phyloP scores from a whole-genome alignment of 371 early-diverging fungal genomes.

The Mucor irregularis region DNA sequence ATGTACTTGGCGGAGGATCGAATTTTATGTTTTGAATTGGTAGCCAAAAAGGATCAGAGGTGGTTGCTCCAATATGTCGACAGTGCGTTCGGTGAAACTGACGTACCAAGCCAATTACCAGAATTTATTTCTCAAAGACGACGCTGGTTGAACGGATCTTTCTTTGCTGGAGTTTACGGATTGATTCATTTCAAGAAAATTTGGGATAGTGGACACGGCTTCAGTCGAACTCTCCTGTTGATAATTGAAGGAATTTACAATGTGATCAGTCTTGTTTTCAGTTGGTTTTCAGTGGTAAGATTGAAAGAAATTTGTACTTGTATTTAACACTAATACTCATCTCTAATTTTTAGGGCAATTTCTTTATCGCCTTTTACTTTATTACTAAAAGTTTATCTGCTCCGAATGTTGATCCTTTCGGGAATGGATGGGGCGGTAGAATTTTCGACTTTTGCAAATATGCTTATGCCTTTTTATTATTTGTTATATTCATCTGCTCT shows the following conservation, averaged over 20 bases:
- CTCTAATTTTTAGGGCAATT: constrained; percentile 60
- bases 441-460: constrained; percentile 63
- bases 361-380: constrained; percentile 88
- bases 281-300: constrained; percentile 79
- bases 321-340: not conserved
- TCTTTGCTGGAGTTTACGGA: constrained; percentile 74
- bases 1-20: constrained; percentile 82
- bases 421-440: constrained; percentile 58
- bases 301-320: not conserved
- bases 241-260: constrained; percentile 75
- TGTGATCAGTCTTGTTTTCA: constrained; percentile 70
- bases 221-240: constrained; percentile 63
- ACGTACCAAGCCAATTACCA: constrained; percentile 67
- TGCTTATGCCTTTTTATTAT: constrained; percentile 78
- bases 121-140: constrained; percentile 72
- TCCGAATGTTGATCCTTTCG: constrained; percentile 67
- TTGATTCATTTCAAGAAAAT: constrained; percentile 78
- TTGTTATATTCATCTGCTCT: constrained; percentile 80
- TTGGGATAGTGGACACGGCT: constrained; percentile 73
- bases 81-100: constrained; percentile 71
- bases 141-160: constrained; percentile 75
- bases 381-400: constrained; percentile 62
- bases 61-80: constrained; percentile 75
- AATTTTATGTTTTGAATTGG: constrained; percentile 76
- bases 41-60: constrained; percentile 61